Evolutionary conservation across 371 early-diverging fungal genomes (phyloP).

Genomic region (Entomophthora muscae): DNA sequence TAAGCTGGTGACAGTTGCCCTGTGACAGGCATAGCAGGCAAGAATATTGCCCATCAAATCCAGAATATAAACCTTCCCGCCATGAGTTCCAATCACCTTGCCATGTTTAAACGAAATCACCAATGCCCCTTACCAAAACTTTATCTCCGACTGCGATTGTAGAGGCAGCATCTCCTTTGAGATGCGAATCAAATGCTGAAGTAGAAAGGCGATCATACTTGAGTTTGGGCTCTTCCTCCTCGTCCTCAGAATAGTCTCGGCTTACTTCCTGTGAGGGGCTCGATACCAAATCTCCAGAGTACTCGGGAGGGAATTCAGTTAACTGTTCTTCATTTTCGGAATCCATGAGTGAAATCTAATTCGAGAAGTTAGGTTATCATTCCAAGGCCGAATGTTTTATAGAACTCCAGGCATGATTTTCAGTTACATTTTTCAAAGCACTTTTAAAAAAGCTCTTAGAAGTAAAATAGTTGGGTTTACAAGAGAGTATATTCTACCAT

Average conservation of each 20-base stretch:
- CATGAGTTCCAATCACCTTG: constrained; percentile 86
- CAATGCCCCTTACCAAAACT: constrained; percentile 42
- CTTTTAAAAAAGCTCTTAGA: too few species aligned
- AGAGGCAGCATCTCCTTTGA: constrained; percentile 76
- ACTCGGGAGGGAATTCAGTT: too few species aligned
- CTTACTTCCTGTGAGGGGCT: too few species aligned
- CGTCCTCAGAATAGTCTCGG: constrained; percentile 27
- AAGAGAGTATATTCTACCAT: too few species aligned
- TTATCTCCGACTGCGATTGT: constrained; percentile 54
- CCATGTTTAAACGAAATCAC: not conserved
- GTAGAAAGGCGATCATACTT: constrained; percentile 71
- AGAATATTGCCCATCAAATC: constrained; percentile 83
- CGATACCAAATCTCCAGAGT: too few species aligned
- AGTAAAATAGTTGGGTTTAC: too few species aligned
- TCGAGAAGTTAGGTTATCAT: too few species aligned
- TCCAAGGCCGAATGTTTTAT: too few species aligned
- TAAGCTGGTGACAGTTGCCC: constrained; percentile 70
- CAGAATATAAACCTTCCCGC: constrained; percentile 76
- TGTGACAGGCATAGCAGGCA: constrained; percentile 51
- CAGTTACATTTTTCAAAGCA: too few species aligned
- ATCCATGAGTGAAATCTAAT: too few species aligned
- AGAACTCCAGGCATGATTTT: too few species aligned
- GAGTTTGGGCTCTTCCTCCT: constrained; percentile 67
- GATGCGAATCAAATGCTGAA: constrained; percentile 36
- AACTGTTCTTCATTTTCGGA: too few species aligned